Evolutionary conservation across 2,329 filamentous ascomycete genomes (phyloP), one percentile per base, ranked within the genome.

Genomic region (Neofusicoccum parvum): DNA sequence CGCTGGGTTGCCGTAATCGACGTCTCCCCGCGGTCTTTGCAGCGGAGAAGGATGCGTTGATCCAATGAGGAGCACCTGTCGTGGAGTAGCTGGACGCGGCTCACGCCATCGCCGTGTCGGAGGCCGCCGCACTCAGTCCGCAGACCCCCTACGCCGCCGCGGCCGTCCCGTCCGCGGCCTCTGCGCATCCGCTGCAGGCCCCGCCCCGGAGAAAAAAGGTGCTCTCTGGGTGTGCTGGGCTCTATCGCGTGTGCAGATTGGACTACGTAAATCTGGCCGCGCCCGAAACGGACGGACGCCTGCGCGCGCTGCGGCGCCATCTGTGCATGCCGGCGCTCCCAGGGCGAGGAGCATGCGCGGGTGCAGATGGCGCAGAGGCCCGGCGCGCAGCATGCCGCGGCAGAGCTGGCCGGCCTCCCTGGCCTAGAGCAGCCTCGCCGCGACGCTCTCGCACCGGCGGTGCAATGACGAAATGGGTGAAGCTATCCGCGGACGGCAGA

Each of bases 81-180:
- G 62, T 64, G 32, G 62, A 54, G 62, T 27, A 64, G 62, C 56
- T 60, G 32, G 43, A 60, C 41, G 56, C 59, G 59, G 59, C 63
- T 65, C 63, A 65, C 63, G 63, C 63, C 63, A 65, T 65, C 34
- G 32, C 4, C 17, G 43, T 65, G 23, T 65, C 63, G 63, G 63
- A 65, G 63, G 53, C 53, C 63, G 63, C 63, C 63, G 63, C 63
- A 50, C 63, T 65, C 63, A 65, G 63, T 50, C 17, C 39, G 62
- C 50, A 46, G 34, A 54, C 49, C 62, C 62, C 62, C 62, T 64
- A 54, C 49, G 51, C 62, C 32, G 50, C 32, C n/a, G 62, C 59
- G 3, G 68, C 69, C 54, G 74, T 71, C 67, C 68, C 73, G 46
- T 66, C 68, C 64, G 72, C 70, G 15, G 15, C 14, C 54, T 17